A percentile compares a stretch with the other conserved stretches of the same genome.
Evolutionary conservation across 1,139 yeast genomes (phyloP).

Genomic region (Saccharomyces hybrid): DNA sequence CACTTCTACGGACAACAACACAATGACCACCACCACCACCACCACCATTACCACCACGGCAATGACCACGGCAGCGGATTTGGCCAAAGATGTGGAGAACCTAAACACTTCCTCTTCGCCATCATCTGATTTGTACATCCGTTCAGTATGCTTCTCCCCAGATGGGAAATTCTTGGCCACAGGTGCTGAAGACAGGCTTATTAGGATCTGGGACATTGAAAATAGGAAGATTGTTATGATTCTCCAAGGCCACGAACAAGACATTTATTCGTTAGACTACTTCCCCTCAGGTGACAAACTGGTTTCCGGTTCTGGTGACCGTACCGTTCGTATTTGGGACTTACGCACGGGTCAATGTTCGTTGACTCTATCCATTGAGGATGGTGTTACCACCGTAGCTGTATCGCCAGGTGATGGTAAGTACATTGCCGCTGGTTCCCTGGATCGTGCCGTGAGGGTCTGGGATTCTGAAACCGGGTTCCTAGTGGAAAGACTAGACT

Average conservation of each 20-base stretch:
- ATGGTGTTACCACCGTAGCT: conserved; percentile 97
- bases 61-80: not conserved
- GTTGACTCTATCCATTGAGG: conserved; percentile 84
- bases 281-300: conserved; percentile 92
- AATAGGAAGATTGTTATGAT: conserved; percentile 82
- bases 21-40: not conserved
- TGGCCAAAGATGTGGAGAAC: conserved; percentile 1
- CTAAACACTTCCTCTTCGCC: conserved; percentile 7
- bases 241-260: conserved; percentile 94
- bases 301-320: conserved; percentile 94
- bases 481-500: conserved; percentile 86
- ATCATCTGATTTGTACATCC: conserved; percentile 72
- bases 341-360: conserved; percentile 87
- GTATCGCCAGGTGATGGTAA: conserved; percentile 87
- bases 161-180: conserved; percentile 94
- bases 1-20: not conserved
- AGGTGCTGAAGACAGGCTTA: conserved; percentile 96
- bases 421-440: conserved; percentile 91
- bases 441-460: conserved; percentile 91
- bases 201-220: conserved; percentile 93
- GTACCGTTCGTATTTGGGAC: conserved; percentile 97
- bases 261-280: conserved; percentile 90
- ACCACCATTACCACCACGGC: not conserved
- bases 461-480: conserved; percentile 96
- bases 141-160: conserved; percentile 95